These are phyloP conservation scores for Cokeromyces recurvatus DNA, from an alignment of 371 early-diverging fungal species.

Conservation along the genomic window DNA sequence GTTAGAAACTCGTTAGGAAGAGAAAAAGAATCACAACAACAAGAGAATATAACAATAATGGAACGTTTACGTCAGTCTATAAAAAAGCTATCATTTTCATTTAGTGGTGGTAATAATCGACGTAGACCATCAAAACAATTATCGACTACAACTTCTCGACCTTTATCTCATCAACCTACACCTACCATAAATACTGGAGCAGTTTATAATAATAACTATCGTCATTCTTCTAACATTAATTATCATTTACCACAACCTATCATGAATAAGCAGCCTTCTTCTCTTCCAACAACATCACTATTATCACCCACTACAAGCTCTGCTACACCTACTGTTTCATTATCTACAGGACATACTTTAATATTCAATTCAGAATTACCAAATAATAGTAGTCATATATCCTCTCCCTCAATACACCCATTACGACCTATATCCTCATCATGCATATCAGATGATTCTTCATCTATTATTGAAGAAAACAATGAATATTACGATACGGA, in stretches of 20 bases:
- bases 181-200: no score
- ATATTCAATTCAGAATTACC: not conserved
- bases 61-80: conserved; percentile 20
- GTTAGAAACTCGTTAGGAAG: no score
- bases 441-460: conserved; percentile 11
- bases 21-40: no score
- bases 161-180: no score
- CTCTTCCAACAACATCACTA: conserved; percentile 12
- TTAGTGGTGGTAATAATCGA: no score
- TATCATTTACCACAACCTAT: conserved; percentile 5
- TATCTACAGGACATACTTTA: not conserved
- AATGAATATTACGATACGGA: no score
- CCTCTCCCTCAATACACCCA: conserved; percentile 1
- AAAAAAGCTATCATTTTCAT: conserved; percentile 13
- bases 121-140: no score
- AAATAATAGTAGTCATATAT: conserved; percentile 12
- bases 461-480: no score
- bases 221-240: conserved; percentile 8
- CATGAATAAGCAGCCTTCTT: conserved; percentile 19
- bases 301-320: not conserved
- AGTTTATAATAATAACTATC: no score
- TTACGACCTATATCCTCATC: conserved; percentile 13
- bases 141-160: no score
- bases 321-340: not conserved
- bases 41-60: conserved; percentile 25